Conservation (phyloP, 257 asterid species). For the Solanum pinnatisectum region DNA sequence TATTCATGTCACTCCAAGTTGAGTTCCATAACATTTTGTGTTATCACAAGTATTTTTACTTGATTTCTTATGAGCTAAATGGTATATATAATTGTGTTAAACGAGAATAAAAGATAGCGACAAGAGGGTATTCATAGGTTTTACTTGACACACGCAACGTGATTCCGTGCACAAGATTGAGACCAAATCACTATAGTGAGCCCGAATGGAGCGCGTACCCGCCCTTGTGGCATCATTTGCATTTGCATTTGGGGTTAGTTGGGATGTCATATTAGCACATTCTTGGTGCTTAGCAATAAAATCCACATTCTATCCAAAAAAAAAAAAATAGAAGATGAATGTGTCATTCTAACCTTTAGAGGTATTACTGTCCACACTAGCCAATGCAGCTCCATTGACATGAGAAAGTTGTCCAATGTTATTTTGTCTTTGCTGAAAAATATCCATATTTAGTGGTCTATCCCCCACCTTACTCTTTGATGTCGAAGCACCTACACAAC, state of each 20-base stretch:
- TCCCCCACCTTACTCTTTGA: neutral
- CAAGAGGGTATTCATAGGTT: no score
- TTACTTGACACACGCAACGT: no score
- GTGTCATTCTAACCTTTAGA: constrained; percentile 34
- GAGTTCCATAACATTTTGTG: neutral
- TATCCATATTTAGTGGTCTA: constrained; percentile 12
- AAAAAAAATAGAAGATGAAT: no score
- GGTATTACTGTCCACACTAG: neutral
- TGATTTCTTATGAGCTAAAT: neutral
- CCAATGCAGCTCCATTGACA: constrained; percentile 10
- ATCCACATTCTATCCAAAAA: neutral
- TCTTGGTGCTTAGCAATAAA: neutral
- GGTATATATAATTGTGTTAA: neutral
- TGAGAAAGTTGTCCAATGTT: constrained; percentile 13
- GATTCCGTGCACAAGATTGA: no score
- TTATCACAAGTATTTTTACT: neutral
- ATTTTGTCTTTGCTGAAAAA: constrained; percentile 13
- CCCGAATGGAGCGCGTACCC: no score
- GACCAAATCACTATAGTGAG: no score
- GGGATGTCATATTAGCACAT: neutral
- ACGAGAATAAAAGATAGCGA: neutral
- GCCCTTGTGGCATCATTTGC: no score
- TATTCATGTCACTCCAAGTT: neutral
- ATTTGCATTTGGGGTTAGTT: no score
- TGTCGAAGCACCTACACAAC: neutral